Evolutionary conservation across 441 rosid species (phyloP).

Genomic region (Adansonia grandidieri): DNA sequence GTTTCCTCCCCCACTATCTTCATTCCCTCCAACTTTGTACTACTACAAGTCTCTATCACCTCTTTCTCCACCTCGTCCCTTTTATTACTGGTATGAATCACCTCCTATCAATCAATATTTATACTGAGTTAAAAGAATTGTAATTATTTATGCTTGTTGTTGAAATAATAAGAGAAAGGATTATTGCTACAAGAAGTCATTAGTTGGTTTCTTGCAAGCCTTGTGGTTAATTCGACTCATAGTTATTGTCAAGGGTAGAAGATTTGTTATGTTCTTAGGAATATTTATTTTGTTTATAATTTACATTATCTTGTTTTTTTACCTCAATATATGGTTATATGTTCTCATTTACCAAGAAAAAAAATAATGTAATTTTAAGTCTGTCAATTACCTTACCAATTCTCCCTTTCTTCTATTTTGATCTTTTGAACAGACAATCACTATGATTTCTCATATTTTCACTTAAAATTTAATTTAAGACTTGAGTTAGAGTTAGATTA

Average conservation of each 20-base stretch:
- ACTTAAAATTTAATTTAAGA: neutral
- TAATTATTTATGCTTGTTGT: neutral
- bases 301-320: neutral
- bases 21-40: neutral
- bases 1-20: conserved; percentile 7
- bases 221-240: neutral
- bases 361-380: neutral
- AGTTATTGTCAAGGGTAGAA: neutral
- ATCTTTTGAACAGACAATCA: too few species aligned
- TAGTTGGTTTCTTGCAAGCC: neutral
- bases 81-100: neutral
- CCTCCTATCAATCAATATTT: neutral
- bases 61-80: neutral
- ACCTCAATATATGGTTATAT: neutral
- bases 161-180: neutral
- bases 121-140: neutral
- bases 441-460: neutral
- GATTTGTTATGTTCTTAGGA: neutral
- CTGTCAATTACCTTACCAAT: neutral
- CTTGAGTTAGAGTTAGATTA: neutral
- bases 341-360: neutral
- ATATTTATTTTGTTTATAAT: neutral
- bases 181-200: neutral
- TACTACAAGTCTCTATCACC: conserved; percentile 19
- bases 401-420: too few species aligned